These are phyloP conservation scores for Vicia villosa DNA, from an alignment of 306 rosid species.

Conservation along the genomic window DNA sequence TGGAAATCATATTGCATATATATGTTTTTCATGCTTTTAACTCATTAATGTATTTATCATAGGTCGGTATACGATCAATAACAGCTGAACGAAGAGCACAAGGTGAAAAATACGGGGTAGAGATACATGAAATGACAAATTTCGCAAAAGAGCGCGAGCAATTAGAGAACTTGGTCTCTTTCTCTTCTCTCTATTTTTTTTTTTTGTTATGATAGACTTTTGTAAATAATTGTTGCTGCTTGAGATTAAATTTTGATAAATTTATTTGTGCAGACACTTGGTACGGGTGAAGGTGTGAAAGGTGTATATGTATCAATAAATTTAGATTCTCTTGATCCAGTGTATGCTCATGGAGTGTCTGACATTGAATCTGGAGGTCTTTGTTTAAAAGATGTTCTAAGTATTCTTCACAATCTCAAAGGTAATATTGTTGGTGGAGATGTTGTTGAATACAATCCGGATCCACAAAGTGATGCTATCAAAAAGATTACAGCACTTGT, in stretches of 20 bases:
- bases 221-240: no score
- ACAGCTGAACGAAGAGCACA: constrained; percentile 73
- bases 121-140: constrained; percentile 76
- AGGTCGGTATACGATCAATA: constrained; percentile 44
- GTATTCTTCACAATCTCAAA: constrained; percentile 75
- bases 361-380: no score
- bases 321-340: no score
- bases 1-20: not conserved
- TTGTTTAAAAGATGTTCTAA: no score
- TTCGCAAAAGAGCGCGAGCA: constrained; percentile 60
- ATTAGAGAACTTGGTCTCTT: constrained; percentile 70
- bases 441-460: constrained; percentile 81
- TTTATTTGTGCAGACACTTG: constrained; percentile 62
- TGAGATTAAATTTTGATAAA: no score
- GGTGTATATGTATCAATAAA: no score
- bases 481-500: constrained; percentile 86
- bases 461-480: constrained; percentile 76
- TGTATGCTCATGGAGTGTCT: no score
- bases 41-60: not conserved
- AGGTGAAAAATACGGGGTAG: constrained; percentile 71
- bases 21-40: no score
- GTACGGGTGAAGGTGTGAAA: constrained; percentile 86
- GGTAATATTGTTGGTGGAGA: constrained; percentile 79
- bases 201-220: no score
- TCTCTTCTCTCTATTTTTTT: constrained; percentile 3